Evolutionary conservation across 257 asterid genomes (phyloP).

Genomic region (Echium plantagineum): DNA sequence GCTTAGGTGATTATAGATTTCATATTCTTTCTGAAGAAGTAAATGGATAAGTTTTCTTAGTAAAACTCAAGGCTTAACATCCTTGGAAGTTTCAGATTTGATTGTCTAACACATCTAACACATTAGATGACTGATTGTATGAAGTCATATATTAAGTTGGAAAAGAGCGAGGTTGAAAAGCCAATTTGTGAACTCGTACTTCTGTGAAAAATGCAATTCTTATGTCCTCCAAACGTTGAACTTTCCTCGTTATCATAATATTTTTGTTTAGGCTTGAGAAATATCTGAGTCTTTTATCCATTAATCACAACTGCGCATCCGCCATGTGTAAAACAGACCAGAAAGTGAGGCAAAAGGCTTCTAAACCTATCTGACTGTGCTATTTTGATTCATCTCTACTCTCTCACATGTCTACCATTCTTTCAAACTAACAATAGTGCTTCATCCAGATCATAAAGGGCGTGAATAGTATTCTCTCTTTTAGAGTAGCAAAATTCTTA

Average conservation of each 20-base stretch:
- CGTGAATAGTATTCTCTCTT: background rate
- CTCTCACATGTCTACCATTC: background rate
- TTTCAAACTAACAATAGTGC: background rate
- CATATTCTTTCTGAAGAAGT: background rate
- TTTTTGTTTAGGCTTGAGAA: background rate
- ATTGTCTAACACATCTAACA: background rate
- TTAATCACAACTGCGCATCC: background rate
- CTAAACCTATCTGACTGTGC: background rate
- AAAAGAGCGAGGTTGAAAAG: background rate
- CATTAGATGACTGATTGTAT: no score
- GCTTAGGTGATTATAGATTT: no score
- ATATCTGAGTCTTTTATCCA: background rate
- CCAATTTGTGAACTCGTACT: background rate
- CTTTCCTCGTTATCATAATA: background rate
- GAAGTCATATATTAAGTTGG: background rate
- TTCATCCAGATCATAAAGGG: conserved; percentile 2
- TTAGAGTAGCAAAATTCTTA: conserved; percentile 4
- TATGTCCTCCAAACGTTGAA: background rate
- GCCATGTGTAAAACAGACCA: background rate
- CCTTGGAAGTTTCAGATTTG: background rate
- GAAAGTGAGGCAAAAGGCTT: background rate
- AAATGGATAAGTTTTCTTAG: background rate
- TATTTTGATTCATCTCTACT: background rate
- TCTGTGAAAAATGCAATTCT: background rate
- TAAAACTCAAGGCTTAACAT: background rate